Base-by-base conservation (phyloP, 257 asterid species). In the Forsythia suspensa region DNA sequence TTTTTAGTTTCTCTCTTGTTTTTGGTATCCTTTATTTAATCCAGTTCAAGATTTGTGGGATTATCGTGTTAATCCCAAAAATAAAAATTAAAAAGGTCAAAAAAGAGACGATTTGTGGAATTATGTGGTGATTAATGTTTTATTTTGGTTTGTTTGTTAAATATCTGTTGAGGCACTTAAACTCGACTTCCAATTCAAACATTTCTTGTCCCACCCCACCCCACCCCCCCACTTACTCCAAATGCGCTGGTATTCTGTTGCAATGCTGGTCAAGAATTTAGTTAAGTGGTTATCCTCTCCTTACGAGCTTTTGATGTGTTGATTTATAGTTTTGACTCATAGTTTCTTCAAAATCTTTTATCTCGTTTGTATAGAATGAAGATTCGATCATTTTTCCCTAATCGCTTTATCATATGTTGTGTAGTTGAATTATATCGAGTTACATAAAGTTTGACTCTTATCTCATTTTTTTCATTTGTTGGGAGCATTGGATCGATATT, bases 21-120 rank as follows among this genome's bases (percentile, higher is more conserved):
- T 57, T 11, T 61, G 15, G 68, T 76, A 21, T 65, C 59, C 34
- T 80, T 51, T 38, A 72, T 0, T 37, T 36, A 73, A 46, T 41
- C 3, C n/a, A 48, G 66, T 5, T 57, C 20, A 57, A 57, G 66
- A 57, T 57, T 57, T 20, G 29, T 57, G 66, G 66, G 21, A 18
- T 21, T 57, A 57, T 57, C 29, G 5, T 7, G 65, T 1, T 55
- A 16, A 55, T 55, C 29, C 21, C 2, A 2, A 2, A n/a, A 18
- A 5, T 7, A 2, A 6, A 57, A n/a, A 57, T n/a, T 6, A 57
- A 57, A 43, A 43, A 7, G 1, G 10, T 4, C 2, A 41, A 41
- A 52, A 57, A 57, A 2, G 0, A 57, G 21, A 7, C 0, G 21
- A 52, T 52, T 55, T 77, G 80, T 83, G 41, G 82, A 83, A 73